Evolutionary conservation across 192 early-diverging fungal species (phyloP), one percentile per base, ranked within the genome.

Genomic region (Mortierella alpina): DNA sequence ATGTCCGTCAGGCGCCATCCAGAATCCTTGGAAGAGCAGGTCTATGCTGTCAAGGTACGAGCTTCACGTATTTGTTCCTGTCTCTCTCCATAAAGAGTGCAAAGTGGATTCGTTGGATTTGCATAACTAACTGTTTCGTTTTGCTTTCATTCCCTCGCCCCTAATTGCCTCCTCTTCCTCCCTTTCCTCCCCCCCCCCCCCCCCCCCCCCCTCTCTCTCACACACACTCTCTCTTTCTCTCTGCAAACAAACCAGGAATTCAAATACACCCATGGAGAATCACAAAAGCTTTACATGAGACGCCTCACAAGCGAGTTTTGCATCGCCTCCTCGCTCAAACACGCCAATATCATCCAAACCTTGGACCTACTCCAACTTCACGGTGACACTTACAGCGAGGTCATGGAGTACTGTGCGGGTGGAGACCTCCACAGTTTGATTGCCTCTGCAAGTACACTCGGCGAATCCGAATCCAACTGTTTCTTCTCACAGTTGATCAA

Each of bases 321-420:
- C 71, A 96, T 96, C 66, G 86, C 88, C 7, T 94, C 92, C 8
- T 88, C 91, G 4, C 81, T 96, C 6, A 85, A 92, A 47, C 93
- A 95, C 72, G 77, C 84, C 59, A 94, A 96, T 63, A 88, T 96
- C 31, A 91, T 96, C 53, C 73, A 91, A 58, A 96, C 92, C 1
- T 80, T 95, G 12, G 95, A 96, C 78, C 80, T 96, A 56, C 66
- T 90, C 22, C 89, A 86, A 45, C 87, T 92, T 23, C 91, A 91
- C 42, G 92, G 93, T 49, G 88, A 88, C 39, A 77, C 85, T 41
- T 91, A 86, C 47, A 85, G 84, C 15, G 86, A 91, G 65, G 93
- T 96, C 15, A 95, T 96, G 93, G 94, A 96, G 69, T 96, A 91
- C 80, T 92, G 92, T 63, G 82, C 87, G 11, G 94, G 93, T 18